Base-by-base conservation (phyloP, 1,139 yeast species). In the Sugiyamaella neomexicana region DNA sequence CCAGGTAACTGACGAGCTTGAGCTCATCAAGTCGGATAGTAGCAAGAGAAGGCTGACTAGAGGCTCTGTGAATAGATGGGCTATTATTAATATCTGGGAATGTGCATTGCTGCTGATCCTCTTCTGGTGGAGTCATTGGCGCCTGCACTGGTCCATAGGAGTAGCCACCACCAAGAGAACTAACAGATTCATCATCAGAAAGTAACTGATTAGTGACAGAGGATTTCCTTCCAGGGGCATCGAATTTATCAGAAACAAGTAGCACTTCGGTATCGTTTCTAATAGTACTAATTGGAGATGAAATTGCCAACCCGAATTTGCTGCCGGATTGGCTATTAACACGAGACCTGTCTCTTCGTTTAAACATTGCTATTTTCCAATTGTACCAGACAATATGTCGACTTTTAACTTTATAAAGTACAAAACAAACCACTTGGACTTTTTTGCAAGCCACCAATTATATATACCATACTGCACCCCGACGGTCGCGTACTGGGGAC, bases 1-100 rank as follows among this genome's bases (percentile, higher is more conserved):
- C 71, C 17, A 68, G 56, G 52, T 60, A 64, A n/a, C n/a, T 38
- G 15, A 50, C 27, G 7, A 38, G 36, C 10, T 13, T 38, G 8
- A 44, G 45, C 13, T 50, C 53, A 38, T 50, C 48, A 25, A 23
- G 13, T 17, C 44, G 37, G 1, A 39, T 12, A n/a, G 34, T 6
- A 5, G 36, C 42, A 16, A 48, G 7, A 8, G 49, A 31, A 23
- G 43, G 50, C 12, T 38, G 43, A 13, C 16, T n/a, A 27, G 50
- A 31, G 8, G 50, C 38, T 25, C 49, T 45, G 15, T 41, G 7
- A 12, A 20, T 25, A n/a, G 44, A 12, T 9, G 20, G 10, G 44
- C 44, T 40, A 8, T 40, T 23, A 40, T 40, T n/a, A 15, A 20
- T 20, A 20, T 7, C 29, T 40, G 4, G 6, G 16, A 23, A 12